A percentile compares a stretch with the other conserved stretches of the same genome.
Conservation (phyloP, 768 basidiomycete species). For the Mrakia blollopis region DNA sequence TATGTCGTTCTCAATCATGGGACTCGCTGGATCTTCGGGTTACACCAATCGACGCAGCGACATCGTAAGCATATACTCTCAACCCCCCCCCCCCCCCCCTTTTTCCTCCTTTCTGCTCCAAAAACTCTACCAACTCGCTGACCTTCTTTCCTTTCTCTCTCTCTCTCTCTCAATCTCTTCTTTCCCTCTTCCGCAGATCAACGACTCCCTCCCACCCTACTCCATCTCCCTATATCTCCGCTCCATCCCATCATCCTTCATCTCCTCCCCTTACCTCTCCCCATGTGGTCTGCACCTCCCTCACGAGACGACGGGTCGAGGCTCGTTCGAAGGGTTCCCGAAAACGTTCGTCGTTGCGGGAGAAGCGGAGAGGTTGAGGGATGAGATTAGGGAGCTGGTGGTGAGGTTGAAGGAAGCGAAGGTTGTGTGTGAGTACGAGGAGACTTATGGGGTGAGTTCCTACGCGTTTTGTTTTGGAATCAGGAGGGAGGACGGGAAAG, state of each 20-base stretch:
- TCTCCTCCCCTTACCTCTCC: slow-evolving; percentile 18
- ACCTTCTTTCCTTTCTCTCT: background rate
- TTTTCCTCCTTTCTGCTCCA: too few species aligned
- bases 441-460: slow-evolving; percentile 10
- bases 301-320: background rate
- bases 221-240: slow-evolving; percentile 17
- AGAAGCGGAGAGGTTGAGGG: slow-evolving; percentile 15
- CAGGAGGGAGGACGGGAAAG: too few species aligned
- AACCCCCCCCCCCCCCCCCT: background rate
- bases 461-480: background rate
- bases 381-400: slow-evolving; percentile 20
- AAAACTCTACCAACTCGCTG: background rate
- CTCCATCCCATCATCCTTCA: background rate
- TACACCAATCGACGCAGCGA: background rate
- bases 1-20: slow-evolving; percentile 16
- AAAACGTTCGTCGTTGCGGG: slow-evolving; percentile 2
- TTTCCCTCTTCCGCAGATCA: background rate
- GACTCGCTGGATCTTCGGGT: background rate
- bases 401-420: background rate
- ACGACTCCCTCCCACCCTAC: slow-evolving; percentile 17
- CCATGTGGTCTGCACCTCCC: background rate
- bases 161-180: too few species aligned
- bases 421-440: background rate
- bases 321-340: slow-evolving; percentile 5
- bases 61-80: background rate